Percentiles rank a stretch among this genome's conserved stretches.
phyloP scores from a whole-genome alignment of 768 basidiomycete genomes.

The Amanita rubescens region DNA sequence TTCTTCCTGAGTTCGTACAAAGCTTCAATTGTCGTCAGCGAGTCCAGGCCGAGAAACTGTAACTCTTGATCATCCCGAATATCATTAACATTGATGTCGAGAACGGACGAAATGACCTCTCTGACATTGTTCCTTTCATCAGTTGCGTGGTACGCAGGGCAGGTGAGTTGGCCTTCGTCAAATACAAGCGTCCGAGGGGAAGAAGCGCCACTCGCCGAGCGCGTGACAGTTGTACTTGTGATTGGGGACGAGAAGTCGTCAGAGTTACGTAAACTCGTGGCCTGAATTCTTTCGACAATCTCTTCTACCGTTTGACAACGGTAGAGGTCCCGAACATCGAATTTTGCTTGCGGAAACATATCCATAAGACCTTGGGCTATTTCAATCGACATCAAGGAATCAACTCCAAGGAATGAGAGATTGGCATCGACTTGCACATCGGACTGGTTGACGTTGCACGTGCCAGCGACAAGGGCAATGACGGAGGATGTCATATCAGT shows the following conservation, averaged over 20 bases:
- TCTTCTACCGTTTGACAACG: constrained; percentile 30
- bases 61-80: constrained; percentile 6
- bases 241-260: constrained; percentile 14
- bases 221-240: constrained; percentile 10
- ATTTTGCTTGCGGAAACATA: constrained; percentile 24
- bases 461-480: constrained; percentile 30
- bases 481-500: constrained; percentile 23
- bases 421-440: constrained; percentile 30
- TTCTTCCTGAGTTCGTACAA: constrained; percentile 1
- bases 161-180: background rate
- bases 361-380: constrained; percentile 30
- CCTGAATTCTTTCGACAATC: constrained; percentile 14
- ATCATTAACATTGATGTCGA: constrained; percentile 3
- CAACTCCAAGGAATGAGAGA: constrained; percentile 49
- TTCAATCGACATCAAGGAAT: constrained; percentile 61
- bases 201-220: constrained; percentile 15
- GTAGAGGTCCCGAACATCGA: constrained; percentile 24
- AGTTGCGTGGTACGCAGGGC: too few relatives aligned
- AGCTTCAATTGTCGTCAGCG: constrained; percentile 8
- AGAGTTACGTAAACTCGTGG: background rate
- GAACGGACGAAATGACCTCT: constrained; percentile 4
- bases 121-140: background rate
- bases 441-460: constrained; percentile 32
- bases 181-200: constrained; percentile 8
- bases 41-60: constrained; percentile 7